Base-by-base conservation (phyloP, 495 filamentous ascomycete genomes). In the Neurospora cerealis region DNA sequence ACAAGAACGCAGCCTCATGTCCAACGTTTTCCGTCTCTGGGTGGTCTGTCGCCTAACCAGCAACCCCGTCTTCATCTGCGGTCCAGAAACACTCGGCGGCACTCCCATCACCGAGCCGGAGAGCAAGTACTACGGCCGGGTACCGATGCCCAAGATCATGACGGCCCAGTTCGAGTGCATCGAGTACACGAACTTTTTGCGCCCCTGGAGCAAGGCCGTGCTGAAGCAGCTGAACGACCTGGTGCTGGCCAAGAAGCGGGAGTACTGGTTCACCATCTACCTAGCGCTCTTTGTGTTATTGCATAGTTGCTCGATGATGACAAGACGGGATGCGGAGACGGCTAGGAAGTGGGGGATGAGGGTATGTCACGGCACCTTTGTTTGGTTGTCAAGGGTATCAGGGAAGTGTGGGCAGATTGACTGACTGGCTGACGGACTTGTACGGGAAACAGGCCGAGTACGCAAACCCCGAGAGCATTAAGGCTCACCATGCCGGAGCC, bases 221-320 rank as follows among this genome's bases (percentile, higher is more conserved):
- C 72, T 80, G n/a, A 76, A 76, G 42, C 74, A 79, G 71, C 75
- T 80, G 8, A 78, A 79, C 62, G 76, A 76, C 39, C 69, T 80
- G 70, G 76, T 80, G 0, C 72, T 77, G 69, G 75, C 76, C 41
- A 78, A 79, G 54, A 78, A 76, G 70, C 44, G 77, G 10, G 76
- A 79, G 19, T 79, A 79, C 62, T 80, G 79, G 79, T 75, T 80
- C 46, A 78, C 76, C 15, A 78, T 80, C 4, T 80, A 80, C 71
- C 71, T 74, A 2, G 21, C 73, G 46, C 74, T 79, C 75, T 80
- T 80, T 69, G 69, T 80, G 17, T 66, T 80, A 32, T 44, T 80
- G 28, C 79, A 80, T 69, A 78, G 77, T 75, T 79, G 77, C 38
- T 73, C 79, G 13, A 79, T 80, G 77, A 60, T 77, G 34, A 79